phyloP scores from a whole-genome alignment of 2,329 filamentous ascomycete species.

The Gremmenia infestans region DNA sequence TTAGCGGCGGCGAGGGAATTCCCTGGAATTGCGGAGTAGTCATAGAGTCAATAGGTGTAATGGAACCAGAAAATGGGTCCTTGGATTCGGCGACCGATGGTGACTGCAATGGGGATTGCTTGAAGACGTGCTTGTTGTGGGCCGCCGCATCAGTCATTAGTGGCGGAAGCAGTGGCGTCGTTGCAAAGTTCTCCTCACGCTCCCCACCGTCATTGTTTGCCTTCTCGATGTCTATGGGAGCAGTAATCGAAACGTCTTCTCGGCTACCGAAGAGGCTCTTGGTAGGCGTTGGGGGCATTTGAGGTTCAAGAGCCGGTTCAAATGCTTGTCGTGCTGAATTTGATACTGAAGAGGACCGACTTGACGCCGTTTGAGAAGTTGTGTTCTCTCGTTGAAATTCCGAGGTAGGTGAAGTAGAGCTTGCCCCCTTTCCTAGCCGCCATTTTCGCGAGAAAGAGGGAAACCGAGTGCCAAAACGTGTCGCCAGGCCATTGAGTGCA shows the following conservation, averaged over 20 bases:
- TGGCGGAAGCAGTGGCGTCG: conserved; percentile 81
- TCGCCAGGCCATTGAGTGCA: conserved; percentile 56
- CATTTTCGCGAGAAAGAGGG: conserved; percentile 50
- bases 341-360: conserved; percentile 74
- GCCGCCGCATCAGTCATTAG: conserved; percentile 55
- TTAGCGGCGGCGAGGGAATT: conserved; percentile 67
- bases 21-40: conserved; percentile 39
- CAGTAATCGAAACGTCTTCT: conserved; percentile 42
- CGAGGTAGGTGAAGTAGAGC: conserved; percentile 17
- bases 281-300: conserved; percentile 56
- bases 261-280: conserved; percentile 56
- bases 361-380: conserved; percentile 60
- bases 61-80: conserved; percentile 35
- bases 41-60: conserved; percentile 39
- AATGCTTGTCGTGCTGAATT: conserved; percentile 46
- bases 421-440: conserved; percentile 43
- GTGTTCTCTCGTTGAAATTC: conserved; percentile 24
- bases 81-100: conserved; percentile 63
- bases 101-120: conserved; percentile 80
- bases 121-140: conserved; percentile 45
- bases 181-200: conserved; percentile 59
- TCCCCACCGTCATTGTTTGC: conserved; percentile 45
- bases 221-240: conserved; percentile 48
- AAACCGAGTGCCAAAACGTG: conserved; percentile 59
- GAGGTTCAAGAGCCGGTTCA: conserved; percentile 44